phyloP scores from a whole-genome alignment of 768 basidiomycete species.

The Xerocomus brunneocitrinus region DNA sequence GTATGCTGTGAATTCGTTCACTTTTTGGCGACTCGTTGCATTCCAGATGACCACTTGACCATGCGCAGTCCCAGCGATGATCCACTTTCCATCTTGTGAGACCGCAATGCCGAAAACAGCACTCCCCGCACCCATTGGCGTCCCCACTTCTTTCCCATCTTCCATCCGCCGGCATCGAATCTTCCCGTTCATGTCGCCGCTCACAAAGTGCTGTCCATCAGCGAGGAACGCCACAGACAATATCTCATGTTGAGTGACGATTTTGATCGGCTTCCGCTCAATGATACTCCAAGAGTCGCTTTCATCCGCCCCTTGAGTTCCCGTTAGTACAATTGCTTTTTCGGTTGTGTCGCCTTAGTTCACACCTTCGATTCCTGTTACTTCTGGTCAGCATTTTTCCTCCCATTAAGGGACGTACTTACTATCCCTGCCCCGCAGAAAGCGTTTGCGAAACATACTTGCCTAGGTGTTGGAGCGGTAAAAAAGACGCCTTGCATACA shows the following conservation, averaged over 20 bases:
- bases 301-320: not conserved
- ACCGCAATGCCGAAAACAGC: not conserved
- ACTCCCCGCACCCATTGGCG: not conserved
- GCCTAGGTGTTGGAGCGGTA: too few relatives aligned
- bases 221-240: not conserved
- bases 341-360: not conserved
- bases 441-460: not conserved
- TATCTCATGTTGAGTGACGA: not conserved
- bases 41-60: not conserved
- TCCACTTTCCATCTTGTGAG: not conserved
- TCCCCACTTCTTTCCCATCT: not conserved
- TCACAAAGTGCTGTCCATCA: not conserved
- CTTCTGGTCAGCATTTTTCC: too few relatives aligned
- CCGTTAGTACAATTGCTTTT: not conserved
- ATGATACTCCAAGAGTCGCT: not conserved
- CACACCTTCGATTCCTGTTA: too few relatives aligned
- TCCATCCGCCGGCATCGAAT: not conserved
- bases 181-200: not conserved
- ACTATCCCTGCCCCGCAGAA: not conserved
- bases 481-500: not conserved
- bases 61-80: not conserved
- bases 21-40: not conserved
- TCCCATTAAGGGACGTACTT: not conserved
- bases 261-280: not conserved
- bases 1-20: not conserved